Conservation (phyloP, 208 protist genomes). For the Phytomonas sp. region DNA sequence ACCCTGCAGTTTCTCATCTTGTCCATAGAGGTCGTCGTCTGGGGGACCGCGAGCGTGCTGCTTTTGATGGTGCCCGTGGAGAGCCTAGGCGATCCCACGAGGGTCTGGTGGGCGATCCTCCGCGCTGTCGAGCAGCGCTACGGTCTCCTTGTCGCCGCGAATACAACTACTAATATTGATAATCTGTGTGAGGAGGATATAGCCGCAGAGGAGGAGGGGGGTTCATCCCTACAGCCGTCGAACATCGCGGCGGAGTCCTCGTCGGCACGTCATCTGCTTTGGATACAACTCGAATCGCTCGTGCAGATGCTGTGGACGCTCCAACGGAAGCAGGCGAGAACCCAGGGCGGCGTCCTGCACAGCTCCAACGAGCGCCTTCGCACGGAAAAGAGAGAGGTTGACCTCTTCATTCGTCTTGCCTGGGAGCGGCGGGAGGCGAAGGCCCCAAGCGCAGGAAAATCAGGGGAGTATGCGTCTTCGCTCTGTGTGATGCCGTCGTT, state of each 20-base stretch:
- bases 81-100: conserved; percentile 34
- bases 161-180: too few relatives aligned
- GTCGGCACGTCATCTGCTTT: conserved; percentile 42
- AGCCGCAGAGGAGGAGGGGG: too few relatives aligned
- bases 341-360: conserved; percentile 11
- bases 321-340: conserved; percentile 59
- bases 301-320: conserved; percentile 68
- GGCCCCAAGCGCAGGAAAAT: too few relatives aligned
- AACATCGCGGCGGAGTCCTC: conserved; percentile 26
- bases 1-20: conserved; percentile 57
- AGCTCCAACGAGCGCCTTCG: conserved; percentile 25
- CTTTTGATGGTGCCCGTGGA: conserved; percentile 59
- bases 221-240: too few relatives aligned
- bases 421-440: conserved; percentile 27
- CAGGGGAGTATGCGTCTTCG: too few relatives aligned
- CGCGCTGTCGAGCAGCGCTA: conserved; percentile 26
- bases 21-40: conserved; percentile 58
- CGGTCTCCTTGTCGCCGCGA: conserved; percentile 26
- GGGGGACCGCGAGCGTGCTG: conserved; percentile 51
- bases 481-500: conserved; percentile 26
- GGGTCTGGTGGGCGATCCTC: conserved; percentile 57
- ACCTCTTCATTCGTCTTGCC: conserved; percentile 44
- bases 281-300: conserved; percentile 63
- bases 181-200: too few relatives aligned
- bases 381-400: conserved; percentile 39